Evolutionary conservation across 805 yeast species (phyloP), one percentile per base, ranked within the genome.

Genomic region (Wickerhamiella parazyma): DNA sequence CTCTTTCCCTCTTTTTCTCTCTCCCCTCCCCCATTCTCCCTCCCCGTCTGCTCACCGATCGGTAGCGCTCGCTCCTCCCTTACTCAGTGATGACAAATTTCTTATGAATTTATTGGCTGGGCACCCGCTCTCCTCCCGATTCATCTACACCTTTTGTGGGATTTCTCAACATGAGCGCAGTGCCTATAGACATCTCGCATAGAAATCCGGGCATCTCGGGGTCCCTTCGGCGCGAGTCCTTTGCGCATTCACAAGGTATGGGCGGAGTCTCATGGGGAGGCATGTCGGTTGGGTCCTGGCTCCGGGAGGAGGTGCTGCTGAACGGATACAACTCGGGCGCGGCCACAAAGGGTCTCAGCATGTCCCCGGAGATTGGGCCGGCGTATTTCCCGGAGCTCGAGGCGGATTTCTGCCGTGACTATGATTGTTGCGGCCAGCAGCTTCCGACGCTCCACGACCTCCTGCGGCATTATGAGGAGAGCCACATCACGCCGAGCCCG

Each of bases 241-340:
- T 91, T 46, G 95, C 96, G 24, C 97, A 89, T 60, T 80, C 95
- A 2, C 95, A 85, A 59, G 97, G 97, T 9, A 83, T 91, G 79
- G 97, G 97, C 36, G 98, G 97, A 38, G 82, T 89, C 26, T 80
- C 94, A 7, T 89, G 96, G 95, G 97, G 97, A 18, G 86, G 94
- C 2, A 76, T 87, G 45, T 80, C 94, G 21, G 86, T 89, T 24
- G 96, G 96, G 11, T 78, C 91, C 12, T 89, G 98, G 98, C 68
- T 89, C 19, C 81, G 86, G 57, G 97, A 89, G 60, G 98, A 89
- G 61, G 61, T 58, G 38, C 50, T 60, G 54, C 50, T 56, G 46
- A 54, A 57, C 45, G 51, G 53, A 33, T 38, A 45, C 44, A 47
- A 52, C 20, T 25, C 29, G 21, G 20, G 17, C 3, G 36, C 38